Base-by-base conservation (phyloP, 768 basidiomycete species). In the Asterophora lycoperdoides region DNA sequence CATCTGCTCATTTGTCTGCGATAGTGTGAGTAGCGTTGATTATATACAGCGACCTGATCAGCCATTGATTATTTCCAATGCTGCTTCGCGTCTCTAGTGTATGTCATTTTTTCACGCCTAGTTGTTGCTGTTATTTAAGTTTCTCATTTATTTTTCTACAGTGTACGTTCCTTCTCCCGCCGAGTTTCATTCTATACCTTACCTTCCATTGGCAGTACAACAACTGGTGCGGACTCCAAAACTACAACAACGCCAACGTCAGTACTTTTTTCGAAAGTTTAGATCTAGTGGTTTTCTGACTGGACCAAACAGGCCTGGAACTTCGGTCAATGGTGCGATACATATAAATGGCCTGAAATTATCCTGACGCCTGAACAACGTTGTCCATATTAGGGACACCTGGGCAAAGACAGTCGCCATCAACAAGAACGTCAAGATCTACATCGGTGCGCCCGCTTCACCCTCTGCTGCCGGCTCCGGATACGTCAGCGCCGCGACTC, bases 341-440 rank as follows among this genome's bases (percentile, higher is more conserved):
- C n/a, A n/a, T n/a, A n/a, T n/a, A n/a, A n/a, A n/a, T n/a, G n/a
- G n/a, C n/a, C n/a, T n/a, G n/a, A n/a, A n/a, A n/a, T n/a, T n/a
- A n/a, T n/a, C n/a, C n/a, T n/a, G n/a, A n/a, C n/a, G n/a, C n/a
- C n/a, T n/a, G n/a, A n/a, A n/a, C n/a, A n/a, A n/a, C n/a, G n/a
- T n/a, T n/a, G n/a, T n/a, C n/a, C n/a, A n/a, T n/a, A n/a, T n/a
- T 43, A 63, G 78, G 79, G 77, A 79, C 49, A 75, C 64, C 62
- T 81, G 79, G 79, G 80, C 80, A 1, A 77, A 74, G 66, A 77
- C 66, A 11, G 59, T 62, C 8, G 77, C 78, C 8, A 68, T 72
- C 1, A 80, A 79, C 68, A 63, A 58, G 56, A 66, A 75, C 56
- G 74, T 80, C 46, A 81, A 80, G 61, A 59, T 80, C 30, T 80